Base-by-base conservation (phyloP, 768 basidiomycete genomes). In the Tulasnella sp. region DNA sequence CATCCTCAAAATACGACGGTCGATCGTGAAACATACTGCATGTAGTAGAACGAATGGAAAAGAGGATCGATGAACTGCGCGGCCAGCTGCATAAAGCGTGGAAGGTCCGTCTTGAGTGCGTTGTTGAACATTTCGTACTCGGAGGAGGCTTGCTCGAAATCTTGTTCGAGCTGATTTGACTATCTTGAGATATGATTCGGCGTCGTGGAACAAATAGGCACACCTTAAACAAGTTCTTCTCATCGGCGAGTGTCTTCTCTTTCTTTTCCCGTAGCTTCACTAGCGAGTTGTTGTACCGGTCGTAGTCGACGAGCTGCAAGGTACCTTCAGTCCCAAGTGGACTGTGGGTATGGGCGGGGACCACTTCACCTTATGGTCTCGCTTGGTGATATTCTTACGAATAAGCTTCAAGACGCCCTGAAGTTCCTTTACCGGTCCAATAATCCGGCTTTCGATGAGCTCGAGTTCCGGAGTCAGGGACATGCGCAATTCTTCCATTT, bases 41-140 rank as follows among this genome's bases (percentile, higher is more conserved):
- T 98, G 80, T 96, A 99, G 84, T 91, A 99, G 85, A 95, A 95
- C 19, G 94, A 96, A 77, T 96, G 90, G 86, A 98, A 99, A n/a
- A 98, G 83, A 0, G 97, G 97, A 76, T 95, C 90, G 78, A 98
- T 93, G 81, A 98, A 98, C 75, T 89, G 87, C 2, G 93, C 90
- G 1, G 91, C 84, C 74, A 98, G 86, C 35, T 83, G 83, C 86
- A 98, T 89, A 84, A 98, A 98, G n/a, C 87, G 87, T 2, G 95
- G 95, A 37, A 99, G 83, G 77, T 99, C 97, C 72, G 87, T 85
- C 83, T 99, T 98, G 81, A 98, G 82, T 5, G 90, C 85, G 74
- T 85, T 89, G 79, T 96, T 98, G 82, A 94, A 91, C 77, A 90
- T 92, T 73, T 97, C 95, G 75, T 95, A 98, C 77, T 98, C 95